phyloP scores from a whole-genome alignment of 352 stramenopile genomes.

The Thalassiosira exigua region DNA sequence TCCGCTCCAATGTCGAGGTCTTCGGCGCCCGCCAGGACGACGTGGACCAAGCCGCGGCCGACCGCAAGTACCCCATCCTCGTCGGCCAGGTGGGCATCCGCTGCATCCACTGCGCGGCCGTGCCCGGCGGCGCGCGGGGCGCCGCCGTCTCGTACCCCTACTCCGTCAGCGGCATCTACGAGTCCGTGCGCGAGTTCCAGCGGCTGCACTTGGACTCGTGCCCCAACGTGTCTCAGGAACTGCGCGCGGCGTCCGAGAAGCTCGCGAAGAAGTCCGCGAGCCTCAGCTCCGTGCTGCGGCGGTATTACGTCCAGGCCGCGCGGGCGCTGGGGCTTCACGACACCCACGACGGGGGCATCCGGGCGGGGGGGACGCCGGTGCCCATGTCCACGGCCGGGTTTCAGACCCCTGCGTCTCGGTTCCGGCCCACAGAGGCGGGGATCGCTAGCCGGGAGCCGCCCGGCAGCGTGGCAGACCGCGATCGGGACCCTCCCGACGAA shows the following conservation, averaged over 20 bases:
- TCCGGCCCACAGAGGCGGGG: too few relatives aligned
- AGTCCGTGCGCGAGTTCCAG: conserved; percentile 84
- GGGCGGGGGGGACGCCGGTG: too few relatives aligned
- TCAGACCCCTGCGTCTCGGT: too few relatives aligned
- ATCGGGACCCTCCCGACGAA: too few relatives aligned
- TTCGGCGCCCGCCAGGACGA: conserved; percentile 62
- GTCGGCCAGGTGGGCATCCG: conserved; percentile 72
- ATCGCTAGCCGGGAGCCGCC: too few relatives aligned
- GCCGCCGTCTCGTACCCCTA: conserved; percentile 30
- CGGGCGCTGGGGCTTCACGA: conserved; percentile 71
- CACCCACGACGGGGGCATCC: conserved; percentile 61
- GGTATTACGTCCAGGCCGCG: conserved; percentile 69
- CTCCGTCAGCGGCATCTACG: conserved; percentile 81
- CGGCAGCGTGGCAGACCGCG: too few relatives aligned
- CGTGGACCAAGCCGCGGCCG: conserved; percentile 43
- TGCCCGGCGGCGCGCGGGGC: not conserved
- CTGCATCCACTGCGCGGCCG: conserved; percentile 64
- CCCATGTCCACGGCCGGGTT: too few relatives aligned
- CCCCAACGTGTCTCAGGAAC: too few relatives aligned
- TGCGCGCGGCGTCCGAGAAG: too few relatives aligned
- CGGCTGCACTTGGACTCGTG: conserved; percentile 82
- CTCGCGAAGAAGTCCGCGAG: too few relatives aligned
- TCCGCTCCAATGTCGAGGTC: conserved; percentile 68
- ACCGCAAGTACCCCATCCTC: conserved; percentile 58
- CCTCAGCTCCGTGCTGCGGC: conserved; percentile 58